These are phyloP conservation scores for Arxiozyma slooffiae DNA, from an alignment of 1,139 yeast species.

Conservation along the genomic window DNA sequence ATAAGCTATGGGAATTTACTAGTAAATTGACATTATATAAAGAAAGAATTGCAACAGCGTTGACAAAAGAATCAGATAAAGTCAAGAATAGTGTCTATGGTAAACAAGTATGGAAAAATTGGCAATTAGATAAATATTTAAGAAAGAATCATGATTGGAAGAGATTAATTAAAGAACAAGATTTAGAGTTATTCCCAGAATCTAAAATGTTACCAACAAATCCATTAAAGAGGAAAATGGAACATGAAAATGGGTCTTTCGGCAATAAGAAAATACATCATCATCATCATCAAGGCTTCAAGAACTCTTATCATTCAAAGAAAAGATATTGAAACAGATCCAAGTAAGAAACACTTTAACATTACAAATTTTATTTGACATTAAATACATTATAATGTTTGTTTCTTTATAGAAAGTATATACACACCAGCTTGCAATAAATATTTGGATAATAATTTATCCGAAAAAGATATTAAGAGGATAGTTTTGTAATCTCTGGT, in stretches of 20 bases:
- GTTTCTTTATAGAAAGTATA: too few species aligned
- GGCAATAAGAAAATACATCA: neutral
- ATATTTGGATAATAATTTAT: too few species aligned
- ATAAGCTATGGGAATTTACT: slow-evolving; percentile 72
- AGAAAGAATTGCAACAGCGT: slow-evolving; percentile 70
- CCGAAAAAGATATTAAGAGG: neutral
- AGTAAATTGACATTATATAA: slow-evolving; percentile 71
- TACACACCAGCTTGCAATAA: neutral
- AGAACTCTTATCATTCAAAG: slow-evolving; percentile 41
- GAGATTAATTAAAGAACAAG: slow-evolving; percentile 49
- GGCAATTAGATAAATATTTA: slow-evolving; percentile 7
- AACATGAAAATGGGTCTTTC: too few species aligned
- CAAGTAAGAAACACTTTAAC: neutral
- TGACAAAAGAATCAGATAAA: slow-evolving; percentile 49
- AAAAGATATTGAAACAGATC: slow-evolving; percentile 19
- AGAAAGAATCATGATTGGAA: slow-evolving; percentile 6
- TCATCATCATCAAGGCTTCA: neutral
- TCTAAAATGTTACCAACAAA: slow-evolving; percentile 10
- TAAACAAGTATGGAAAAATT: slow-evolving; percentile 39
- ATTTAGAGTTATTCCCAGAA: slow-evolving; percentile 40
- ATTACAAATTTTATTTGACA: neutral
- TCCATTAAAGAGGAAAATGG: slow-evolving; percentile 20
- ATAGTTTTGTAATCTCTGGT: neutral
- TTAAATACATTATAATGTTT: neutral
- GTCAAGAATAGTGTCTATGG: slow-evolving; percentile 85